Evolutionary conservation across 352 stramenopile species (phyloP), one percentile per base, ranked within the genome.

Genomic region (Globisporangium rhizosaccharum): DNA sequence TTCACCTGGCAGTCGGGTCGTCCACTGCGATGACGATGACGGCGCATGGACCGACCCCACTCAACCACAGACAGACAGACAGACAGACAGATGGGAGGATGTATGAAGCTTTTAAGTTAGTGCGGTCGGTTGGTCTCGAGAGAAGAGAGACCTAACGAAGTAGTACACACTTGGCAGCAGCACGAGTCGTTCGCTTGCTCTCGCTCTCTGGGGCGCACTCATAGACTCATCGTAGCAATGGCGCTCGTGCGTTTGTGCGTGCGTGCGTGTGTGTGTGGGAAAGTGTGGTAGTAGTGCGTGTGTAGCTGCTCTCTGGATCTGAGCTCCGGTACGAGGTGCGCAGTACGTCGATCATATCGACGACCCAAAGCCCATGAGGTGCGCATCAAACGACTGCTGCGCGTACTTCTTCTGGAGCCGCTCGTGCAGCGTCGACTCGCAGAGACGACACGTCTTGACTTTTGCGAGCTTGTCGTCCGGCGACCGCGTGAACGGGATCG

Each of bases 361-460:
- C 10, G 49, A 50, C 20, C 75, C 66, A 55, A 88, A 75, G 47
- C 76, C 73, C 68, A 82, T 74, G 37, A 75, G 62, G 61, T 88
- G 75, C 66, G 76, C 68, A 59, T 90, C 78, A 46, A 88, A 79
- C 39, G 71, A 51, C 36, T 75, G 71, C 59, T 82, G 72, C 30
- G 76, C 70, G 36, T 71, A 60, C 36, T 73, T 67, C 56, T 85
- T 88, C 59, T 73, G 72, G 51, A 79, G 71, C 37, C 72, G 74
- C 54, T 92, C 82, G 25, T 75, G 56, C 23, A 92, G 76, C 15
- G 87, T 57, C 6, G 73, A 66, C 54, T 87, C 79, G 61, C 82
- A 92, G 17, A 82, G 53, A 23, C 72, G 76, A 44, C 82, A 92
- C 3, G 70, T 87, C 68, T 85, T 85, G 53, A 76, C 72, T 53